Evolutionary conservation across 257 asterid genomes (phyloP).

Genomic region (Leptodermis oblonga): DNA sequence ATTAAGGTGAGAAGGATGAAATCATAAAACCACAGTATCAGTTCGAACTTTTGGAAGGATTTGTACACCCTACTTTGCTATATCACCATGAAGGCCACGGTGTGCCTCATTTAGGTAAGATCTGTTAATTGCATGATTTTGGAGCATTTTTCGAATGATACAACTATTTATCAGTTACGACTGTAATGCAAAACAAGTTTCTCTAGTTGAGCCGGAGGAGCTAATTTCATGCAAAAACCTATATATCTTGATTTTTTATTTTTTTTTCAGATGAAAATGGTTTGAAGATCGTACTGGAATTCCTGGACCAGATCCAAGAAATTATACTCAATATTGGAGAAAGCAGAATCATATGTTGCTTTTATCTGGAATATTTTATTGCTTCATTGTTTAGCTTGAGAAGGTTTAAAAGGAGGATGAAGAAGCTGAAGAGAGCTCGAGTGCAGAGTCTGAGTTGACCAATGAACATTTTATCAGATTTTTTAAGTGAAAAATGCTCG

Average conservation of each 20-base stretch:
- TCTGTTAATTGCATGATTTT: too few species aligned
- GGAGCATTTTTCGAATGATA: too few species aligned
- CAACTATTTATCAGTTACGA: too few species aligned
- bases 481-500: too few species aligned
- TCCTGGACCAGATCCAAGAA: slow-evolving; percentile 8
- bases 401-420: not conserved
- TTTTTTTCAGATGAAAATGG: slow-evolving; percentile 11
- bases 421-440: not conserved
- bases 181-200: too few species aligned
- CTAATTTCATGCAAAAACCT: not conserved
- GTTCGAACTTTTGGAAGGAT: not conserved
- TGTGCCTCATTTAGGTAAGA: not conserved
- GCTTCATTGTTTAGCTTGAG: not conserved
- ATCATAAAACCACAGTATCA: not conserved
- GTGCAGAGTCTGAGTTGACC: not conserved
- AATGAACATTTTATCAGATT: too few species aligned
- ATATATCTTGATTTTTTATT: not conserved
- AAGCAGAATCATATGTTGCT: not conserved
- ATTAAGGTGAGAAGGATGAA: slow-evolving; percentile 2
- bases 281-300: slow-evolving; percentile 3
- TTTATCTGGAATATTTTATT: not conserved
- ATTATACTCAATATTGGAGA: not conserved
- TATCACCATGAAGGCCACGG: slow-evolving; percentile 8
- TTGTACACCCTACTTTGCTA: not conserved
- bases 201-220: too few species aligned